A percentile compares a stretch with the other conserved stretches of the same genome.
Conservation (phyloP, 768 basidiomycete genomes). For the Suillus variegatus region DNA sequence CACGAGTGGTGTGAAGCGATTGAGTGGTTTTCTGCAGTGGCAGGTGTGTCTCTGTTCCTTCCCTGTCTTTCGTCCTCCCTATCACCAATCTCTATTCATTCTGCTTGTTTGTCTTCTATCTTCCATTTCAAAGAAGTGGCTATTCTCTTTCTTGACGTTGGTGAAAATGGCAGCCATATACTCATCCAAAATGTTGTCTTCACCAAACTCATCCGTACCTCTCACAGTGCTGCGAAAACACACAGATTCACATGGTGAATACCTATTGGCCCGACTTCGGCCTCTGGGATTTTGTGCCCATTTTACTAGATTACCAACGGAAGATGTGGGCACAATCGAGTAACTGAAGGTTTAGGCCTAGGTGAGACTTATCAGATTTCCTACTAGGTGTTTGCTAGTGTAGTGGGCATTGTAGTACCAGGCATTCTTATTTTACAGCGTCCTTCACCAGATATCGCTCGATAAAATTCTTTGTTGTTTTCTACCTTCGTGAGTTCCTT, state of each 20-base stretch:
- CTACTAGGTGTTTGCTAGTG: not conserved
- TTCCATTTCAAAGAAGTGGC: slow-evolving; percentile 40
- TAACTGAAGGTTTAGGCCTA: slow-evolving; percentile 31
- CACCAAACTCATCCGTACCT: not conserved
- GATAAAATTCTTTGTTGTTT: not conserved
- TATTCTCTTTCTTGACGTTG: slow-evolving; percentile 38
- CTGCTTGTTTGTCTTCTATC: slow-evolving; percentile 29
- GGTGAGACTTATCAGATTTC: slow-evolving; percentile 36
- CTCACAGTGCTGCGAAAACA: slow-evolving; percentile 72
- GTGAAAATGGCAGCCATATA: not conserved
- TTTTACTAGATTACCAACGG: slow-evolving; percentile 85
- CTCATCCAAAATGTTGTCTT: not conserved
- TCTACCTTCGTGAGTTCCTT: not conserved
- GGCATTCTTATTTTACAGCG: too few relatives aligned
- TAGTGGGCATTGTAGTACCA: not conserved
- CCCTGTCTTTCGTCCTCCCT: not conserved
- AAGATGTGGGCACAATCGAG: slow-evolving; percentile 45
- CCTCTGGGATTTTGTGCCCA: slow-evolving; percentile 80
- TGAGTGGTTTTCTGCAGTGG: slow-evolving; percentile 94
- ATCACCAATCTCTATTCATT: not conserved
- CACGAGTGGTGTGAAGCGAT: slow-evolving; percentile 85
- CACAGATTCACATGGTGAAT: slow-evolving; percentile 83
- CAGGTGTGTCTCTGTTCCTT: slow-evolving; percentile 60
- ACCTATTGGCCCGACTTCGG: slow-evolving; percentile 96
- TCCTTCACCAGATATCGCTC: not conserved